Base-by-base conservation (phyloP, 106 monocot species). In the Acanthochlamys bracteata region DNA sequence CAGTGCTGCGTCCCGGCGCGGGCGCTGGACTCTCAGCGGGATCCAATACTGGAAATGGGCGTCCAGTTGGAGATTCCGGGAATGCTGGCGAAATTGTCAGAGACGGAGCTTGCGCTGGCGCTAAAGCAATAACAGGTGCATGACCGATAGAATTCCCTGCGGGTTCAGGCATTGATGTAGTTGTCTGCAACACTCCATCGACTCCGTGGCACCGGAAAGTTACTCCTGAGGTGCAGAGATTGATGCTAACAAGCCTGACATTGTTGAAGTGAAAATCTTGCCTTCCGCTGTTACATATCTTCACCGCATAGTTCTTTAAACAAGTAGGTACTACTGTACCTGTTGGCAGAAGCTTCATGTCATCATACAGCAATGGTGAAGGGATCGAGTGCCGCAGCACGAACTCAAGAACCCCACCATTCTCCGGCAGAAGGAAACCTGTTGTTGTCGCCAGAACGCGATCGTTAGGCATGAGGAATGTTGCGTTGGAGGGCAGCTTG, bases 391-490 rank as follows among this genome's bases (percentile, higher is more conserved):
- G 63, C 17, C 39, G 2, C 7, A 16, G 42, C 26, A 60, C 3
- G 20, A 42, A 42, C 20, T 42, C 63, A 8, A 43, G 26, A 0
- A 41, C 9, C 39, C n/a, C n/a, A n/a, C 61, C 42, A n/a, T 42
- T 42, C 8, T 24, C 23, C 57, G 57, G 14, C 14, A 25, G 23
- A 6, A 25, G 19, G 11, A n/a, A 26, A 22, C 25, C 41, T 39
- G 2, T 20, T 20, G 42, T 11, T 41, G 4, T 42, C 2, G 63
- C 4, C n/a, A 63, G 1, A 7, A 43, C 42, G 7, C 21, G 39
- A 20, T 63, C 63, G n/a, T 63, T 63, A 10, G 63, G 63, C 63
- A 42, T 63, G 20, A 63, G 63, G 21, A 63, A 63, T 3, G 63
- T 63, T 20, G 63, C 26, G 15, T 63, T 63, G 12, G 15, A 10